Evolutionary conservation across 2,329 filamentous ascomycete genomes (phyloP).

Genomic region (Eurotiales sp.): DNA sequence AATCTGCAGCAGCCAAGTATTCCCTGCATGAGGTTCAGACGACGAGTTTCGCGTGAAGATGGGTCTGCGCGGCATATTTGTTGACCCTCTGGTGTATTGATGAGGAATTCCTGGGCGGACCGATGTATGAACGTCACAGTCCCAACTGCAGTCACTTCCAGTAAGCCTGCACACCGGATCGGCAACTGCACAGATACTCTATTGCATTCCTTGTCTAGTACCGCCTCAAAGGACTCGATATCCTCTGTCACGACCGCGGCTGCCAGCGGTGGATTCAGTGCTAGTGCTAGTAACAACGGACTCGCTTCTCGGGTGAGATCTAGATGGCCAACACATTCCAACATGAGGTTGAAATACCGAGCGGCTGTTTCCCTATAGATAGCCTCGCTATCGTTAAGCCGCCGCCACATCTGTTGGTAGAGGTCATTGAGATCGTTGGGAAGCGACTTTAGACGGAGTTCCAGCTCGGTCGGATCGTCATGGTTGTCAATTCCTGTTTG

Average conservation of each 20-base stretch:
- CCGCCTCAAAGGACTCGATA: not conserved
- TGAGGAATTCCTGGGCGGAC: slow-evolving; percentile 2
- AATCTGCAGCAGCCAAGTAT: not conserved
- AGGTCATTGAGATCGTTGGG: not conserved
- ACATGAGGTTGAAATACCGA: not conserved
- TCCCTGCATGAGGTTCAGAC: not conserved
- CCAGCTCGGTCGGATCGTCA: not conserved
- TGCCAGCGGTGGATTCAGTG: not conserved
- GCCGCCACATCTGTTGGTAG: not conserved
- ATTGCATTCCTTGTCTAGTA: not conserved
- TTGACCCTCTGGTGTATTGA: slow-evolving; percentile 3
- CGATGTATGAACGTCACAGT: slow-evolving; percentile 1
- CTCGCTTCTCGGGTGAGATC: not conserved
- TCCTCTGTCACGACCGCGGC: not conserved
- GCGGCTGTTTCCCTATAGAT: not conserved
- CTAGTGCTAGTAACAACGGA: not conserved
- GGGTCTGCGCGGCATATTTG: not conserved
- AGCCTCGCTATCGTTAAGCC: slow-evolving; percentile 1
- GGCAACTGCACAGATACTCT: not conserved
- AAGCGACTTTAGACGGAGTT: not conserved
- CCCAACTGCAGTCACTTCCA: slow-evolving; percentile 4
- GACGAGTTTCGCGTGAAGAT: not conserved
- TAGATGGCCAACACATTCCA: not conserved
- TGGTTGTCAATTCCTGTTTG: not conserved
- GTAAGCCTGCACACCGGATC: slow-evolving; percentile 1